Conservation (phyloP, 805 yeast genomes). For the Schwanniomyces yamadae region DNA sequence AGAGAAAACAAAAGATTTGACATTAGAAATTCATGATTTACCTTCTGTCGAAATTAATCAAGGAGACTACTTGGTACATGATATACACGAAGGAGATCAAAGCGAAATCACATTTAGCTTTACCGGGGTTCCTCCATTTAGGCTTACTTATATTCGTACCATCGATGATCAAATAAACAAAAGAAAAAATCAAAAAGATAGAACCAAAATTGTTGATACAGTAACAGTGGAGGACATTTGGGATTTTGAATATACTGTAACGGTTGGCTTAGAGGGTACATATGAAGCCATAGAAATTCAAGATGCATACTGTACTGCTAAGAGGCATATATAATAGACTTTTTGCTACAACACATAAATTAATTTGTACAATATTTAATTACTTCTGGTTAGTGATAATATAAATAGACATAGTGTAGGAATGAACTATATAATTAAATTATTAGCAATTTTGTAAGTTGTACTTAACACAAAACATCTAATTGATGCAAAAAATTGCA, state of each 20-base stretch:
- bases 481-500: too few species aligned
- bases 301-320: slow-evolving; percentile 69
- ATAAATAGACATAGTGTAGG: too few species aligned
- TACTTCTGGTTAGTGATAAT: too few species aligned
- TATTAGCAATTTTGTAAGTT: neutral
- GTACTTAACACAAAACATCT: neutral
- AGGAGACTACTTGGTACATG: slow-evolving; percentile 73
- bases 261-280: slow-evolving; percentile 85
- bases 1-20: slow-evolving; percentile 30
- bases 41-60: slow-evolving; percentile 81
- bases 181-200: slow-evolving; percentile 22
- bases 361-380: neutral
- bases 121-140: slow-evolving; percentile 88
- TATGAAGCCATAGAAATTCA: slow-evolving; percentile 90
- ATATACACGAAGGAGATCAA: slow-evolving; percentile 92
- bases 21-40: slow-evolving; percentile 42
- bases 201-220: slow-evolving; percentile 42
- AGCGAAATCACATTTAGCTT: slow-evolving; percentile 83
- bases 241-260: slow-evolving; percentile 65
- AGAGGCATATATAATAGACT: slow-evolving; percentile 10
- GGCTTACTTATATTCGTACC: slow-evolving; percentile 78
- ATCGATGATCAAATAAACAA: slow-evolving; percentile 32
- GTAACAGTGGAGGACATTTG: slow-evolving; percentile 69
- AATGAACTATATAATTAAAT: too few species aligned
- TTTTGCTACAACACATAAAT: slow-evolving; percentile 3